These are phyloP conservation scores for Penicillium brasilianum DNA, from an alignment of 2,329 filamentous ascomycete species.

Conservation along the genomic window DNA sequence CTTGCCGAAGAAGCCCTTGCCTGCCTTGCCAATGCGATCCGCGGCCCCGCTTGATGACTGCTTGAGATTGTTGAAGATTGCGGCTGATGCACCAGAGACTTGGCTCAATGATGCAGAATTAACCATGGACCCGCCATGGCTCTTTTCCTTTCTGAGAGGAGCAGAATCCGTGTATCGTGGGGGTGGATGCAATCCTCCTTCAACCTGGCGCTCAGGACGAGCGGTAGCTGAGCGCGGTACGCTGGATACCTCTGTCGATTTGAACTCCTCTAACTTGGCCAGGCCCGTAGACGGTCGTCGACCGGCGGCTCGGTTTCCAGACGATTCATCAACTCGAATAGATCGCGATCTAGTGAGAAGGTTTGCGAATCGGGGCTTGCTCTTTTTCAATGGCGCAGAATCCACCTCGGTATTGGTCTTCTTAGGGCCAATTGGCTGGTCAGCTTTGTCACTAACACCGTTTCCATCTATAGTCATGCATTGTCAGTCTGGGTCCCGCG, in stretches of 20 bases:
- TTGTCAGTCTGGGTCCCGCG: neutral
- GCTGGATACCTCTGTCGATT: slow-evolving; percentile 43
- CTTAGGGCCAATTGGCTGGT: slow-evolving; percentile 31
- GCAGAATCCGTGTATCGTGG: slow-evolving; percentile 60
- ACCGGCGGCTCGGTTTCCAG: slow-evolving; percentile 37
- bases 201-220: slow-evolving; percentile 70
- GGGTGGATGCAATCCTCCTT: slow-evolving; percentile 67
- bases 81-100: slow-evolving; percentile 61
- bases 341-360: slow-evolving; percentile 53
- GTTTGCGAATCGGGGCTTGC: slow-evolving; percentile 52
- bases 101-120: slow-evolving; percentile 54
- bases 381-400: slow-evolving; percentile 43
- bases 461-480: slow-evolving; percentile 26
- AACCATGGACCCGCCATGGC: slow-evolving; percentile 44
- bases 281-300: slow-evolving; percentile 48
- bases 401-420: slow-evolving; percentile 38
- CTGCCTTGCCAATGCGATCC: slow-evolving; percentile 71
- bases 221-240: slow-evolving; percentile 67
- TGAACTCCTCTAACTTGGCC: slow-evolving; percentile 45
- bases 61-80: slow-evolving; percentile 75
- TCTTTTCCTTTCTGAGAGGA: slow-evolving; percentile 43
- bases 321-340: slow-evolving; percentile 49
- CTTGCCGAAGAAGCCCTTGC: slow-evolving; percentile 83
- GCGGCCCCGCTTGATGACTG: slow-evolving; percentile 75
- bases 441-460: slow-evolving; percentile 27